These are phyloP conservation scores for Colletotrichum camelliae DNA, from an alignment of 2,329 filamentous ascomycete genomes.

Conservation along the genomic window DNA sequence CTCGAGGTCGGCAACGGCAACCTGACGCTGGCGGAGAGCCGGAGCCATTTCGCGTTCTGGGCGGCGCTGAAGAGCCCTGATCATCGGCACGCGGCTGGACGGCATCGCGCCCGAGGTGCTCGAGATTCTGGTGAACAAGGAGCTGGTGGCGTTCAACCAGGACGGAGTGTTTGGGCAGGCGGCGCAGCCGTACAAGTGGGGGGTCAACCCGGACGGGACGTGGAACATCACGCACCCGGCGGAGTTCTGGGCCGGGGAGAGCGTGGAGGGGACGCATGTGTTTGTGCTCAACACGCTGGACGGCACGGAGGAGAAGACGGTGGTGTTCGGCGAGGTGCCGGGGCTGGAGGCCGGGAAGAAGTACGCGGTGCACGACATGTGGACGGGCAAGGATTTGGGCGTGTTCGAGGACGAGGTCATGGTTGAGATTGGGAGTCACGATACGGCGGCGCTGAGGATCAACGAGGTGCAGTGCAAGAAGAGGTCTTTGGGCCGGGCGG, in stretches of 20 bases:
- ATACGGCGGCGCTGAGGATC: conserved; percentile 35
- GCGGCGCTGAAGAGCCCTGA: conserved; percentile 53
- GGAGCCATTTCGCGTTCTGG: conserved; percentile 58
- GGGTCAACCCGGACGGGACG: conserved; percentile 52
- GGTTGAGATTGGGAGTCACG: conserved; percentile 36
- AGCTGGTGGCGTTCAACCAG: conserved; percentile 49
- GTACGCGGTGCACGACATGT: conserved; percentile 50
- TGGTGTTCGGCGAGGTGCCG: conserved; percentile 48
- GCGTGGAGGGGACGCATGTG: conserved; percentile 47
- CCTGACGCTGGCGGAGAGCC: conserved; percentile 48
- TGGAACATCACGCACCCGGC: conserved; percentile 53
- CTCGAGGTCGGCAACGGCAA: conserved; percentile 55
- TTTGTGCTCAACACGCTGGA: conserved; percentile 51
- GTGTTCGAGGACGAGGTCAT: conserved; percentile 32
- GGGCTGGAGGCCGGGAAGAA: conserved; percentile 32
- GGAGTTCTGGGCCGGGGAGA: conserved; percentile 53
- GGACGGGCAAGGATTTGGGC: conserved; percentile 47
- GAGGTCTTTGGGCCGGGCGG: not conserved
- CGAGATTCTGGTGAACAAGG: conserved; percentile 45
- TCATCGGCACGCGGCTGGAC: conserved; percentile 51
- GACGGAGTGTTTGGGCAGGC: conserved; percentile 45
- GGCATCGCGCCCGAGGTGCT: conserved; percentile 39
- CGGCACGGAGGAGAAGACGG: conserved; percentile 36
- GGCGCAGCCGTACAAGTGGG: conserved; percentile 53
- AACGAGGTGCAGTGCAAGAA: conserved; percentile 22